Base-by-base conservation (phyloP, 1,139 yeast species). In the Geotrichum candidum region DNA sequence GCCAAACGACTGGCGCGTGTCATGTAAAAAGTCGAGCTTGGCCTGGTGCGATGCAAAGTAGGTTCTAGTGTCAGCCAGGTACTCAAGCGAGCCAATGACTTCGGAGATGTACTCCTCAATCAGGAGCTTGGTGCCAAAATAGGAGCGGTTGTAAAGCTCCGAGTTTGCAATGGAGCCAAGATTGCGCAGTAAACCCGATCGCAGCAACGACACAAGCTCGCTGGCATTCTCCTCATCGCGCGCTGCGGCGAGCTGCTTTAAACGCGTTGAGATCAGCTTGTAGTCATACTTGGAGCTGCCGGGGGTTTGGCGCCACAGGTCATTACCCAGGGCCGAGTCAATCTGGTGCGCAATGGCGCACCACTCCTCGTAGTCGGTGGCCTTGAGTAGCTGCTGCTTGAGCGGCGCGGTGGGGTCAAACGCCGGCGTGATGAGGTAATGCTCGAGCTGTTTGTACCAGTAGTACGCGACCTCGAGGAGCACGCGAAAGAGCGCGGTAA, bases 111-210 rank as follows among this genome's bases (percentile, higher is more conserved):
- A 92, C 65, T 90, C 96, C 72, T 94, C 97, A 65, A 94, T 92
- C 65, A 90, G 80, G 60, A 84, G 77, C 74, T 94, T 94, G 0
- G 98, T 92, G 0, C 99, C 98, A 66, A 88, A 80, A 68, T 90
- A 88, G 0, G 96, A 85, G 66, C 91, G 84, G 62, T 88, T 87
- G 75, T 88, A 94, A 53, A 94, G 77, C 61, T 87, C 82, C 68
- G 87, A 86, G 68, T 88, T 90, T 2, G 96, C 84, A 4, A 94
- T 89, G 0, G 97, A 96, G 9, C 97, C 99, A 75, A 94, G 88
- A 71, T 94, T 94, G 41, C 99, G 77, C 56, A 94, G 76, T 69
- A 90, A 82, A 0, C 97, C 96, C 0, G 96, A 88, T 54, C 97
- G 77, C 56, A 94, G 80, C 54, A 88, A 77, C 31, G 90, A 86